Percentiles rank a stretch among this genome's conserved stretches.
These are phyloP conservation scores for Geranium incanum DNA, from an alignment of 441 rosid species.

Conservation along the genomic window DNA sequence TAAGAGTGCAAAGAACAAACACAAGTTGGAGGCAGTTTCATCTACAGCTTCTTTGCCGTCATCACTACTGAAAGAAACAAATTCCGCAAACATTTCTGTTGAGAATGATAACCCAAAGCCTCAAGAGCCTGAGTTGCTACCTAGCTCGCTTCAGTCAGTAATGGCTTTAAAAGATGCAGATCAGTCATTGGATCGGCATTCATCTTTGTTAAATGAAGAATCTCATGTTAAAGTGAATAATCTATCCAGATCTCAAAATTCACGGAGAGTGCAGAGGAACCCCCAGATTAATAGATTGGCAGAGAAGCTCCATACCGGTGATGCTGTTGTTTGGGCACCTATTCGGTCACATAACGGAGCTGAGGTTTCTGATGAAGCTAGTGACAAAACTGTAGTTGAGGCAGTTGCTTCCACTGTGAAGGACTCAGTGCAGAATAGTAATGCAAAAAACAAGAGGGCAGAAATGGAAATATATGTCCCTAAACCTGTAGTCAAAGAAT, in stretches of 20 bases:
- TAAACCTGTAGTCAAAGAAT: constrained; percentile 89
- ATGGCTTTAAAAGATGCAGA: constrained; percentile 39
- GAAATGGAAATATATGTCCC: constrained; percentile 88
- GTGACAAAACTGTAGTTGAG: constrained; percentile 37
- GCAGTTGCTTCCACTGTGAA: constrained; percentile 35
- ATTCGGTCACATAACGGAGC: constrained; percentile 52
- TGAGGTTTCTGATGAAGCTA: constrained; percentile 47
- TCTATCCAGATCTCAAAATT: constrained; percentile 61
- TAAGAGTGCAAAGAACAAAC: constrained; percentile 58
- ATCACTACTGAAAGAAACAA: constrained; percentile 31
- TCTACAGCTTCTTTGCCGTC: constrained; percentile 27
- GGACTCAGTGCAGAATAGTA: constrained; percentile 45
- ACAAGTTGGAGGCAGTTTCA: constrained; percentile 50
- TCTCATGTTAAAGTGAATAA: constrained; percentile 42
- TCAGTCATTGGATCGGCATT: constrained; percentile 39
- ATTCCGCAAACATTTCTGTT: constrained; percentile 23
- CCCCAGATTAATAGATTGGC: constrained; percentile 39
- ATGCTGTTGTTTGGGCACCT: constrained; percentile 88
- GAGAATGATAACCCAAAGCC: constrained; percentile 34
- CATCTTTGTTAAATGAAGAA: constrained; percentile 49
- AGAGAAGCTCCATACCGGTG: constrained; percentile 45
- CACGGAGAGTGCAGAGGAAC: constrained; percentile 52
- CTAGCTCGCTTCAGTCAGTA: constrained; percentile 21
- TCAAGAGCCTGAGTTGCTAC: constrained; percentile 34
- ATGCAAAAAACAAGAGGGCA: constrained; percentile 66